These are phyloP conservation scores for Chlorella sp. DNA, from an alignment of 139 green algal species.

Conservation along the genomic window DNA sequence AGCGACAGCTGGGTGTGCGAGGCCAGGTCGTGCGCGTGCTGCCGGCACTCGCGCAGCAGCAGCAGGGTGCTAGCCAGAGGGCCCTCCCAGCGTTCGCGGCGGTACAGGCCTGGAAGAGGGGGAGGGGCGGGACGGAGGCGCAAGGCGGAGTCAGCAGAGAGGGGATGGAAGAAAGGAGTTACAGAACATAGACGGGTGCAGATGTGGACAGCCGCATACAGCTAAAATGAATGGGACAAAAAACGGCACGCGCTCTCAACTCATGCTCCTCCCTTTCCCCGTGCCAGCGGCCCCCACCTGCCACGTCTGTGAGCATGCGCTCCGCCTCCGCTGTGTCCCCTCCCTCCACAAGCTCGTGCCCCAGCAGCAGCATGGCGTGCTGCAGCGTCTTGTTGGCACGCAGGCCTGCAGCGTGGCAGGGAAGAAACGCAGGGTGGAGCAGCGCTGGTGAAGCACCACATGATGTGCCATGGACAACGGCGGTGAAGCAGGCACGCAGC, in stretches of 20 bases:
- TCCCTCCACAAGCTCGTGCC: constrained; percentile 46
- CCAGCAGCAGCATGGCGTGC: constrained; percentile 33
- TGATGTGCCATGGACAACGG: not conserved
- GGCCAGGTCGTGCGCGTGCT: constrained; percentile 5
- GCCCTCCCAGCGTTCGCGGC: constrained; percentile 44
- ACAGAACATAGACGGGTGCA: too few species aligned
- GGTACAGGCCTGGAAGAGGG: constrained; percentile 39
- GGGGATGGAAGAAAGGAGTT: too few species aligned
- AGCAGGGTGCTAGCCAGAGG: constrained; percentile 41
- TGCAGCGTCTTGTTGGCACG: constrained; percentile 22
- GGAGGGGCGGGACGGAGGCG: not conserved
- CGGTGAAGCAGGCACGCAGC: not conserved
- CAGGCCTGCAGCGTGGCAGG: not conserved
- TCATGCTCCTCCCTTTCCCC: not conserved
- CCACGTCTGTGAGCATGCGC: constrained; percentile 11
- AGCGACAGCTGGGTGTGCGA: constrained; percentile 44
- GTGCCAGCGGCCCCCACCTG: not conserved
- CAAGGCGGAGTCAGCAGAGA: too few species aligned
- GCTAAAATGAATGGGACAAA: too few species aligned
- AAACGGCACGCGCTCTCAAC: not conserved
- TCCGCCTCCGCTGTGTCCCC: not conserved
- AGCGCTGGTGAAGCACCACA: not conserved
- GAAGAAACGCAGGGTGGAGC: not conserved
- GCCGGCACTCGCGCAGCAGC: constrained; percentile 50
- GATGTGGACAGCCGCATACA: not conserved